Conservation (phyloP, 805 yeast genomes). For the Candida taoyuanica region DNA sequence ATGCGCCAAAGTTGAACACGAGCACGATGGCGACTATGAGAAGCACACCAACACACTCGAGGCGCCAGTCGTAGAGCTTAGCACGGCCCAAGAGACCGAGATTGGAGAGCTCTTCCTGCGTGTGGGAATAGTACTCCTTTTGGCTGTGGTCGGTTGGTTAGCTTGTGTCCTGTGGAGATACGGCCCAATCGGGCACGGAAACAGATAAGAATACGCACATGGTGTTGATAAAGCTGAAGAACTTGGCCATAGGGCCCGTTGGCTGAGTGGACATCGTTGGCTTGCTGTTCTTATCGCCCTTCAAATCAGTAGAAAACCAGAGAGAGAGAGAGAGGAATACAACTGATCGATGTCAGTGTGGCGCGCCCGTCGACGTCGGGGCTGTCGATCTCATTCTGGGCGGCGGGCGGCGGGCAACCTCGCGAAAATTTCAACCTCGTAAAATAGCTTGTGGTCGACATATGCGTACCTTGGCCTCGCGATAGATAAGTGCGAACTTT, state of each 20-base stretch:
- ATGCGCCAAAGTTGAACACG: constrained; percentile 55
- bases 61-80: constrained; percentile 63
- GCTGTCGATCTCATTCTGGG: background rate
- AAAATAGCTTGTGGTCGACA: no score
- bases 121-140: constrained; percentile 26
- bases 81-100: constrained; percentile 60
- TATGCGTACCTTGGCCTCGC: no score
- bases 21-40: constrained; percentile 45
- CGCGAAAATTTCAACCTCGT: no score
- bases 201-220: constrained; percentile 1
- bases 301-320: background rate
- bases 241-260: constrained; percentile 1
- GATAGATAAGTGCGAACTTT: no score
- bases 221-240: constrained; percentile 4
- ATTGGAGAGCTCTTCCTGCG: constrained; percentile 49
- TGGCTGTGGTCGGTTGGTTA: constrained; percentile 4
- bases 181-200: no score
- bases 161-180: background rate
- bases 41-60: constrained; percentile 57
- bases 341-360: background rate
- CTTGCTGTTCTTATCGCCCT: background rate
- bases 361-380: background rate
- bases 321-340: no score
- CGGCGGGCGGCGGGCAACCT: background rate
- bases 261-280: constrained; percentile 6